Conservation (phyloP, 352 stramenopile species). For the Pythium inflatum region DNA sequence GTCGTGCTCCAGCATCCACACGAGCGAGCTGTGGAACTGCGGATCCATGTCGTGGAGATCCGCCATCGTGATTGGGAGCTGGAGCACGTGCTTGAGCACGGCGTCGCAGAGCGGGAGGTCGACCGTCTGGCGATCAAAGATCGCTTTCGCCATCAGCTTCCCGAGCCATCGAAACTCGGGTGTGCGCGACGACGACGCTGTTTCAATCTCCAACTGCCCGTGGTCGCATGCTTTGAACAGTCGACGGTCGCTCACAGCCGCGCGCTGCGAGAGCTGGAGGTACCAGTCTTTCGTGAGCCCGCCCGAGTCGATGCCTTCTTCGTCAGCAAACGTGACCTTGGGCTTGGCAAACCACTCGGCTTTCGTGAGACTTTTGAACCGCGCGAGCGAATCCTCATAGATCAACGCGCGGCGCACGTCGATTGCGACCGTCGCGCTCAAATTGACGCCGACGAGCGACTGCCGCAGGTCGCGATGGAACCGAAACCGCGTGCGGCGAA, state of each 20-base stretch:
- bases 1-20: constrained; percentile 89
- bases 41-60: constrained; percentile 77
- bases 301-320: constrained; percentile 87
- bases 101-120: constrained; percentile 79
- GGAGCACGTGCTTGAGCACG: constrained; percentile 75
- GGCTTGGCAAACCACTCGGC: constrained; percentile 67
- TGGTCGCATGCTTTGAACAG: constrained; percentile 68
- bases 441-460: constrained; percentile 34
- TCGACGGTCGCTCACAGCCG: constrained; percentile 36
- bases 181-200: constrained; percentile 37
- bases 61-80: constrained; percentile 44
- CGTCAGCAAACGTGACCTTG: constrained; percentile 81
- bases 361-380: constrained; percentile 53
- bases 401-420: constrained; percentile 60
- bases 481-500: constrained; percentile 84
- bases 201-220: constrained; percentile 55
- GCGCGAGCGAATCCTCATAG: constrained; percentile 68
- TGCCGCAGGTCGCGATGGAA: constrained; percentile 80
- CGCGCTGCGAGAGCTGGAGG: constrained; percentile 67
- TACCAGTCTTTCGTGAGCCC: constrained; percentile 92
- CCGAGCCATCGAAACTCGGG: constrained; percentile 71
- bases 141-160: constrained; percentile 82
- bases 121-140: constrained; percentile 85
- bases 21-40: constrained; percentile 80
- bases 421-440: constrained; percentile 48